Evolutionary conservation across 1,139 yeast genomes (phyloP), one percentile per base, ranked within the genome.

Genomic region (Debaryomyces sp.): DNA sequence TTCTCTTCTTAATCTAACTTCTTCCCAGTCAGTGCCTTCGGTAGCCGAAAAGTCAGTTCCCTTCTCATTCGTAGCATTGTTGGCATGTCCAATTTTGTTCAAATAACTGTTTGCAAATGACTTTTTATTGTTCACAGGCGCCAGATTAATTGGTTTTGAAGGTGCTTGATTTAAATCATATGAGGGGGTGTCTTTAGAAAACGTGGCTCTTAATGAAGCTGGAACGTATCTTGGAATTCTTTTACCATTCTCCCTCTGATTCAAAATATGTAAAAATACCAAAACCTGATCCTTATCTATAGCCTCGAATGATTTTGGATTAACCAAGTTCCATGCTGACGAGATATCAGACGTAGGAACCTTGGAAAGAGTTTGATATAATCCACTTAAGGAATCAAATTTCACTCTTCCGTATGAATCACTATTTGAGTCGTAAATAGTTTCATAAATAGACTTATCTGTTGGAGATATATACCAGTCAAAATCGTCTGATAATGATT

Each of bases 381-480:
- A 76, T 29, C 81, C 88, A 35, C 78, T 73, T 50, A 94, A 75
- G 1, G 94, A 77, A 44, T 86, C 86, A 63, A 88, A 92, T 40
- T 84, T 77, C 38, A 91, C 85, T 56, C 96, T 77, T n/a, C 98
- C 98, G 57, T 82, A 86, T 41, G 77, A 73, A 69, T 94, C 98
- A 45, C 89, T 73, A 49, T 89, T 85, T 34, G 89, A 78, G 45
- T 84, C 77, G 64, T 91, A 89, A 41, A 94, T 84, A 26, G 88
- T 76, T 60, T 89, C 95, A 67, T 94, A 95, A 9, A 87, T 81
- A 2, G 82, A 62, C 60, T 85, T 83, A 61, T 94, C 97, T 6
- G 85, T 78, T 17, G 97, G 98, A 4, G 96, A 85, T 54, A 94
- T 91, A 70, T 94, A 94, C 99, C 99, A 94, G 63, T 92, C 96